Evolutionary conservation across 2,329 filamentous ascomycete genomes (phyloP).

Genomic region (Karstenula rhodostoma): DNA sequence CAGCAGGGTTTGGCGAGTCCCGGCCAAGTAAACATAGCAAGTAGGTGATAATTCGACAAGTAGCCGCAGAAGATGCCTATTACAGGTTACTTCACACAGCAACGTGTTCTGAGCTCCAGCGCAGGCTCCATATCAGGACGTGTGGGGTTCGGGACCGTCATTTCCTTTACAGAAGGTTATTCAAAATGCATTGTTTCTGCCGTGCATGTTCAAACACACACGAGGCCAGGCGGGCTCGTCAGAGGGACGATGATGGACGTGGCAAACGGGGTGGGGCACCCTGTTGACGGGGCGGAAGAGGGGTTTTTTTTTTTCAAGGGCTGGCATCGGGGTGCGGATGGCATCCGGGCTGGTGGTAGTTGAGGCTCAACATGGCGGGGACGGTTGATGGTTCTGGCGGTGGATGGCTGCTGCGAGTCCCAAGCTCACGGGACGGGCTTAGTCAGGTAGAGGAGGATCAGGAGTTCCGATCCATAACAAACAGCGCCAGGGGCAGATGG

Average conservation of each 20-base stretch:
- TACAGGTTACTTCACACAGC: slow-evolving; percentile 20
- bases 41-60: slow-evolving; percentile 31
- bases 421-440: slow-evolving; percentile 45
- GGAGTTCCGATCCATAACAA: slow-evolving; percentile 30
- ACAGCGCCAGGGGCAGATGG: slow-evolving; percentile 30
- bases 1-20: slow-evolving; percentile 44
- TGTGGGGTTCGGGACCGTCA: slow-evolving; percentile 36
- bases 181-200: slow-evolving; percentile 29
- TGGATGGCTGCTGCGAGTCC: slow-evolving; percentile 34
- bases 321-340: slow-evolving; percentile 3
- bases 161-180: slow-evolving; percentile 32
- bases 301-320: too few relatives aligned
- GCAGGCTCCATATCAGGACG: slow-evolving; percentile 28
- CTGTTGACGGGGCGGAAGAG: neutral
- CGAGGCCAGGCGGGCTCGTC: neutral
- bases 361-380: slow-evolving; percentile 42
- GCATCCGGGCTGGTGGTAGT: slow-evolving; percentile 19
- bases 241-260: slow-evolving; percentile 11
- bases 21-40: slow-evolving; percentile 25
- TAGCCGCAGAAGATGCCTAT: slow-evolving; percentile 32
- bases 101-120: slow-evolving; percentile 33
- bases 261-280: slow-evolving; percentile 12
- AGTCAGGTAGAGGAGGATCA: slow-evolving; percentile 39
- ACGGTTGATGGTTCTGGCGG: slow-evolving; percentile 23
- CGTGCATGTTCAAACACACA: slow-evolving; percentile 17